Conservation (phyloP, 192 early-diverging fungal genomes). For the Podila horticola region DNA sequence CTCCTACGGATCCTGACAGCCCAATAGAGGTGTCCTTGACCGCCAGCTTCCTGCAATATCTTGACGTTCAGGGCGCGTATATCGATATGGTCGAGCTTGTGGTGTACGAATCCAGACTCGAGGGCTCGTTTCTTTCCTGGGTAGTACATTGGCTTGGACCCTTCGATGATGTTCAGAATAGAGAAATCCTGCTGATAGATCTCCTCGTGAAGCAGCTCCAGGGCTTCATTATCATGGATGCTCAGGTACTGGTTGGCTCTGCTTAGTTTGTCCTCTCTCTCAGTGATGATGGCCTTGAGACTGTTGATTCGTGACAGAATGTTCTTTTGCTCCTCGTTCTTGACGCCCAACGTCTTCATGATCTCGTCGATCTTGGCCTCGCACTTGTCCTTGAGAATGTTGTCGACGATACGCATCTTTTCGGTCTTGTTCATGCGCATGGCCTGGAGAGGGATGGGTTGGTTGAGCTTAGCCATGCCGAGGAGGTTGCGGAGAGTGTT, state of each 20-base stretch:
- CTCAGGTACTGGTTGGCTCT: not conserved
- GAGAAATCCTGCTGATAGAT: too few species aligned
- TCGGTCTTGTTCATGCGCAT: not conserved
- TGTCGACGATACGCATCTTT: not conserved
- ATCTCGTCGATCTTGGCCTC: not conserved
- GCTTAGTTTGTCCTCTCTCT: not conserved
- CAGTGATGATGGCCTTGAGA: not conserved
- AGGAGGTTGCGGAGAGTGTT: not conserved
- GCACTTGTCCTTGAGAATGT: not conserved
- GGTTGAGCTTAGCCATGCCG: not conserved
- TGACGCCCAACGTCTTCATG: not conserved
- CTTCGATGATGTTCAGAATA: not conserved
- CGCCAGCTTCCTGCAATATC: not conserved
- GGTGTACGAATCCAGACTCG: not conserved
- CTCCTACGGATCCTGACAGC: not conserved
- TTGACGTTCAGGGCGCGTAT: not conserved
- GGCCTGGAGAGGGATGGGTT: not conserved
- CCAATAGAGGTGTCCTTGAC: not conserved
- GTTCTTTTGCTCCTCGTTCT: not conserved
- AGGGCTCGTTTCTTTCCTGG: not conserved
- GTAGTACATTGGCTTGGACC: not conserved
- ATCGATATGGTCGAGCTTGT: not conserved
- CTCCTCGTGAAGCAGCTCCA: not conserved
- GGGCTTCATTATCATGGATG: not conserved
- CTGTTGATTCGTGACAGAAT: not conserved